Evolutionary conservation across 768 basidiomycete species (phyloP).

Genomic region (Tubosaeta brunneosetosa): DNA sequence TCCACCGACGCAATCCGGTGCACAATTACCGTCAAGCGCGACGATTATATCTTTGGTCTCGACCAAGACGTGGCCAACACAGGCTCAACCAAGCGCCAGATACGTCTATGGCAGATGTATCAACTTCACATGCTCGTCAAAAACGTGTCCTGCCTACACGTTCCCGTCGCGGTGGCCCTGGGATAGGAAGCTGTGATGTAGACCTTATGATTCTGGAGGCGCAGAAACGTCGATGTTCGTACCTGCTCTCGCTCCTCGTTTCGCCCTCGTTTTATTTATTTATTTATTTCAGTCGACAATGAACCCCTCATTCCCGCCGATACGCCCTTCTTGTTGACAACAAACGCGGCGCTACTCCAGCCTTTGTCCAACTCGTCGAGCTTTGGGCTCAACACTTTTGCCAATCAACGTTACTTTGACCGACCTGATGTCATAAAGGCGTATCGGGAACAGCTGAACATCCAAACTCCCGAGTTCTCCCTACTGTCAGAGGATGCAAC

Average conservation of each 20-base stretch:
- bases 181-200: slow-evolving; percentile 72
- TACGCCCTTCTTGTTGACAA: slow-evolving; percentile 69
- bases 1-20: background rate
- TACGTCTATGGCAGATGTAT: slow-evolving; percentile 31
- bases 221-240: slow-evolving; percentile 70
- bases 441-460: slow-evolving; percentile 62
- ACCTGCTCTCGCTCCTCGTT: slow-evolving; percentile 6
- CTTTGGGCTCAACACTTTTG: slow-evolving; percentile 49
- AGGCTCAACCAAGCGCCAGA: slow-evolving; percentile 7
- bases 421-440: slow-evolving; percentile 70
- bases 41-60: background rate
- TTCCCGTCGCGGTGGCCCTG: slow-evolving; percentile 74
- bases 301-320: slow-evolving; percentile 65
- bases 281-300: slow-evolving; percentile 50
- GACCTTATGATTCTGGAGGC: slow-evolving; percentile 84
- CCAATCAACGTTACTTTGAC: slow-evolving; percentile 73
- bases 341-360: slow-evolving; percentile 53
- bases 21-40: background rate
- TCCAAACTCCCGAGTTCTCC: slow-evolving; percentile 74
- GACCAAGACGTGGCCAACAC: slow-evolving; percentile 5
- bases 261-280: slow-evolving; percentile 16
- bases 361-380: slow-evolving; percentile 34
- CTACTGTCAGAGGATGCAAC: slow-evolving; percentile 44
- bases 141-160: slow-evolving; percentile 82
- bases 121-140: slow-evolving; percentile 44